Evolutionary conservation across 2,329 filamentous ascomycete species (phyloP), one percentile per base, ranked within the genome.

Genomic region (Chaetomium sp.): DNA sequence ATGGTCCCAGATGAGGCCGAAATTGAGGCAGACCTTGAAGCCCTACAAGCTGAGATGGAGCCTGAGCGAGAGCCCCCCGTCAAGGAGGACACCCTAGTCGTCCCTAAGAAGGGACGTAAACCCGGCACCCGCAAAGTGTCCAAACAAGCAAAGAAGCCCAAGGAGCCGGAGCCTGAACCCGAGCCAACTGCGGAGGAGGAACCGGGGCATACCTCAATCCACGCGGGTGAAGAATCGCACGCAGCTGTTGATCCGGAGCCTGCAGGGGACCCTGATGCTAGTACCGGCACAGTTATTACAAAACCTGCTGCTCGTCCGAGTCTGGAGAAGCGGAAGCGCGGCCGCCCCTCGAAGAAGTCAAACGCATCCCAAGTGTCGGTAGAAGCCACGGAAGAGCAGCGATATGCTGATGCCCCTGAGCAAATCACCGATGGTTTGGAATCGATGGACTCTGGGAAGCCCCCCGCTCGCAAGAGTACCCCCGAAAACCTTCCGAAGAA

Each of bases 91-190:
- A 63, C 70, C n/a, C 61, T 79, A 0, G 68, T 71, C 4, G 70
- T 78, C 9, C 73, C 78, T 4, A 82, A 82, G 68, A 82, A 80
- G 65, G 78, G 76, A 33, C 76, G 77, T 49, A 82, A 82, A 62
- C 66, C 76, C 6, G 75, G 69, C n/a, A 69, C 73, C 3, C 74
- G 75, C 45, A 83, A 82, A 60, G 72, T 62, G 0, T 79, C 79
- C 0, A 81, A 80, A 65, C 76, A 79, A 59, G 73, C 73, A 8
- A 78, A 77, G 63, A 79, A 77, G 62, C 56, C 68, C 6, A 76
- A 76, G 60, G 65, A 71, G 2, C 63, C 68, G 6, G 51, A 42
- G 7, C 54, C 63, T 6, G 53, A 44, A 2, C 41, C 64, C 10
- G 62, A 68, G 6, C 55, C 65, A 9, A 55, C 52, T 1, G 59